Evolutionary conservation across 306 rosid species (phyloP).

Genomic region (Arachis stenosperma): DNA sequence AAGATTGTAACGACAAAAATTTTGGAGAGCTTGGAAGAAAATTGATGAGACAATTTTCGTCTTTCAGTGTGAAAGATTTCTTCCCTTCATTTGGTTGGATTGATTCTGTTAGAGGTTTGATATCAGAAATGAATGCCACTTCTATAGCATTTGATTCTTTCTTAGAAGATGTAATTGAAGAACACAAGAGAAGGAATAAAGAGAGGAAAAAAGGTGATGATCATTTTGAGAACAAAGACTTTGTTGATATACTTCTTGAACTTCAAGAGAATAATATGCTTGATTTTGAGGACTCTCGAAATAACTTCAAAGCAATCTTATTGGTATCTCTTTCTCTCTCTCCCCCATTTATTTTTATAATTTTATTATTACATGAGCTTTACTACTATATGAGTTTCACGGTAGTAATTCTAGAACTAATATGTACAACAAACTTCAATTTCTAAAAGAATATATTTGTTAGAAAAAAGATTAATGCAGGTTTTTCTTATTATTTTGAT

Average conservation of each 20-base stretch:
- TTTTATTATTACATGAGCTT: too few relatives aligned
- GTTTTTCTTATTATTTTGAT: too few relatives aligned
- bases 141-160: slow-evolving; percentile 32
- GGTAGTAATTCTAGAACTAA: too few relatives aligned
- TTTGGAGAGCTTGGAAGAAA: slow-evolving; percentile 27
- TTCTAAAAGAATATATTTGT: too few relatives aligned
- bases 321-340: slow-evolving; percentile 3
- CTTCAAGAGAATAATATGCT: slow-evolving; percentile 31
- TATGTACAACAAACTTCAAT: too few relatives aligned
- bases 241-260: slow-evolving; percentile 44
- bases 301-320: slow-evolving; percentile 31
- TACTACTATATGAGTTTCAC: too few relatives aligned
- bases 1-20: not conserved
- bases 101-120: slow-evolving; percentile 41
- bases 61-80: slow-evolving; percentile 43
- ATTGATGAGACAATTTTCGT: not conserved
- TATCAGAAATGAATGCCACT: slow-evolving; percentile 17
- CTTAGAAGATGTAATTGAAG: slow-evolving; percentile 35
- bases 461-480: too few relatives aligned
- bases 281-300: slow-evolving; percentile 28
- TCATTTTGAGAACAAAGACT: slow-evolving; percentile 24
- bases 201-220: not conserved
- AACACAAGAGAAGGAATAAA: not conserved
- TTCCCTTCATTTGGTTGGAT: slow-evolving; percentile 50
- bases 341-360: too few relatives aligned